Evolutionary conservation across 1,284 basidiomycete genomes (phyloP), one percentile per base, ranked within the genome.

Genomic region (Omphalotus olearius): DNA sequence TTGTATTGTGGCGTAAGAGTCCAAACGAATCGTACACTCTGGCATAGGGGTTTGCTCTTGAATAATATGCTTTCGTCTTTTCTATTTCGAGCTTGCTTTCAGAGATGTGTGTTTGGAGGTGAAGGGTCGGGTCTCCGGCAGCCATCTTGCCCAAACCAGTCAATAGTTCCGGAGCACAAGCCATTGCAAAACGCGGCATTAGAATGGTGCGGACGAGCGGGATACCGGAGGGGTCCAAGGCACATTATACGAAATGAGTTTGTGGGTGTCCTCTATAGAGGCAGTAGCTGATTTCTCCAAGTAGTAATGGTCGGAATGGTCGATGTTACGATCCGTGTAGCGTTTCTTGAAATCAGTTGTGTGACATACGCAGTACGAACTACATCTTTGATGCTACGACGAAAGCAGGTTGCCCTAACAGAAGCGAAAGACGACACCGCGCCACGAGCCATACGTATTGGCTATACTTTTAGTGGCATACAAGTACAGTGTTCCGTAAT

Each of bases 131-230:
- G 60, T 86, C 74, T 2, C 66, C 60, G 33, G 66, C 60, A 0
- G 81, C 82, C 36, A 94, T 69, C 3, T 75, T 61, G 9, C 88
- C 85, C 10, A 98, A 76, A 69, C 1, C 30, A 33, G 62, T 49
- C 42, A 98, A 76, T 35, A 97, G 80, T 16, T 80, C 74, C 13
- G 77, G 66, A 0, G 93, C 85, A 68, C 93, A 96, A 16, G 89
- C 85, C 57, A 98, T 89, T 25, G 96, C 95, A 67, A 98, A 98
- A 16, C 95, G 87, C 17, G 96, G 96, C 0, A 96, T 98, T 43
- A 98, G 71, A 62, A 96, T 84, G 0, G 95, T 94, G 53, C 89
- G 87, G 6, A 98, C 89, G 14, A 93, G 80, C 6, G 71, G 64
- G 51, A 49, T 17, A 64, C 55, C 4, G 59, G 55, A 52, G 57